Evolutionary conservation across 257 asterid genomes (phyloP).

Genomic region (Nicotiana sylvestris): DNA sequence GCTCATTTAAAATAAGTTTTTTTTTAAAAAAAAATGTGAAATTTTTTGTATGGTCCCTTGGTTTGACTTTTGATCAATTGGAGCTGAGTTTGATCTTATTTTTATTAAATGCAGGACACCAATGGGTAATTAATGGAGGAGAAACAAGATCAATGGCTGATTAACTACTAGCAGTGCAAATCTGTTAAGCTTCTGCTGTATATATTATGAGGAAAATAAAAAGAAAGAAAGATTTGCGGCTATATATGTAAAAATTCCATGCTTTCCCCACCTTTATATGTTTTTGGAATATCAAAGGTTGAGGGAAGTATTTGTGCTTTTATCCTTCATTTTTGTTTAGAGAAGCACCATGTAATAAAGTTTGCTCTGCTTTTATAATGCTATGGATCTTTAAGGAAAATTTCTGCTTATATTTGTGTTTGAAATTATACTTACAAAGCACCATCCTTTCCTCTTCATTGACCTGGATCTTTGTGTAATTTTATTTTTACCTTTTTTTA

Average conservation of each 20-base stretch:
- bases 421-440: neutral
- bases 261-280: constrained; percentile 8
- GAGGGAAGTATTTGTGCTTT: neutral
- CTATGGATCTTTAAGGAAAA: neutral
- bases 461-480: no score
- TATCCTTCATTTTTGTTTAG: neutral
- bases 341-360: neutral
- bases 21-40: no score
- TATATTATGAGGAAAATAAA: neutral
- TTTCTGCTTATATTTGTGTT: neutral
- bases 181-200: neutral
- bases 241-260: neutral
- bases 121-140: constrained; percentile 12
- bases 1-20: no score
- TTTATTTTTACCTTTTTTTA: no score
- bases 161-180: neutral
- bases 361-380: neutral
- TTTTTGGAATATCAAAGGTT: neutral
- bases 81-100: neutral
- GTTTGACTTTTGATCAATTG: neutral
- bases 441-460: no score
- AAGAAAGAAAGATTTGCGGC: neutral
- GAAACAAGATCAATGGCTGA: neutral
- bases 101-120: constrained; percentile 6
- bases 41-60: no score